These are phyloP conservation scores for Fusarium ramigenum DNA, from an alignment of 2,329 filamentous ascomycete species.

Conservation along the genomic window DNA sequence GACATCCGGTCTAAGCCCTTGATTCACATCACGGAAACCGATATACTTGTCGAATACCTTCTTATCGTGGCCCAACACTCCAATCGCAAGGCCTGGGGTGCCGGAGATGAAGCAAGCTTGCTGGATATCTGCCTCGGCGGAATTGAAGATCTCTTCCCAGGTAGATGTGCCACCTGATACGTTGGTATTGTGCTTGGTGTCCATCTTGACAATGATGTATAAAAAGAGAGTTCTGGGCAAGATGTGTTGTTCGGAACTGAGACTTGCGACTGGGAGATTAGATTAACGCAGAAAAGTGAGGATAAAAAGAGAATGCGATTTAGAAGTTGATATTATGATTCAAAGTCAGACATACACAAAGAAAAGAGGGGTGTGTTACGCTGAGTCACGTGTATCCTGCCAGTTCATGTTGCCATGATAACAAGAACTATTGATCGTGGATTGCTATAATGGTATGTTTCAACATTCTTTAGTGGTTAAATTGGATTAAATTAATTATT, in stretches of 20 bases:
- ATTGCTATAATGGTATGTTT: too few relatives aligned
- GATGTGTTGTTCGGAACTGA: too few relatives aligned
- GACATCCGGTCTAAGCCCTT: fast-evolving
- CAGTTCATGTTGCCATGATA: background rate
- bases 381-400: background rate
- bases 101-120: background rate
- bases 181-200: too few relatives aligned
- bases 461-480: too few relatives aligned
- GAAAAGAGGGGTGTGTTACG: background rate
- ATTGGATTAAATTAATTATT: too few relatives aligned
- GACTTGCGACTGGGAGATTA: too few relatives aligned
- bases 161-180: background rate
- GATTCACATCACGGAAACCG: fast-evolving
- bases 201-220: background rate
- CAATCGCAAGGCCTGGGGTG: fast-evolving
- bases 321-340: background rate
- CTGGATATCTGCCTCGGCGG: background rate
- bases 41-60: background rate
- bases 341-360: background rate
- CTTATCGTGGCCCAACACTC: too few relatives aligned
- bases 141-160: background rate
- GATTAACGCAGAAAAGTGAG: too few relatives aligned
- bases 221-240: too few relatives aligned
- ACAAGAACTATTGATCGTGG: too few relatives aligned
- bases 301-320: too few relatives aligned